phyloP scores from a whole-genome alignment of 1,284 basidiomycete genomes.

The Sporisorium reilianum region DNA sequence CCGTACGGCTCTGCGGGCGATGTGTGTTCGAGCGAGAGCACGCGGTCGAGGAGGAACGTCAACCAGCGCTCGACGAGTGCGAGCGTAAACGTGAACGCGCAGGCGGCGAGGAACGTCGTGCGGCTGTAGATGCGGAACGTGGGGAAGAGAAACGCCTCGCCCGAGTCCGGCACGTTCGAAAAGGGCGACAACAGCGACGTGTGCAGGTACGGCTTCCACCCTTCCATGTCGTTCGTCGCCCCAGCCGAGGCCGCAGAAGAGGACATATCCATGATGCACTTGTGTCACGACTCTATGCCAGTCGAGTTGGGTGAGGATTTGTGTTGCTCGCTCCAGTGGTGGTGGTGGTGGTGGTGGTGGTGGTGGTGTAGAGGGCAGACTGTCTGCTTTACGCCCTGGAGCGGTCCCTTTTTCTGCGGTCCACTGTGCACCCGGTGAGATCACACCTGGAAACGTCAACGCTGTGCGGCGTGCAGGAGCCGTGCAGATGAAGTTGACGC shows the following conservation, averaged over 20 bases:
- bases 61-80: constrained; percentile 26
- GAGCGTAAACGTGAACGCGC: constrained; percentile 12
- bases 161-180: not conserved
- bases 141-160: constrained; percentile 38
- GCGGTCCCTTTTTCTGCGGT: not conserved
- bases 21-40: constrained; percentile 1
- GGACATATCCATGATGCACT: constrained; percentile 25
- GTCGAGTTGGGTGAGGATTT: too few species aligned
- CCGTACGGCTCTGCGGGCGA: not conserved
- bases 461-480: not conserved
- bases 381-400: too few species aligned
- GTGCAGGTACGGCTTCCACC: constrained; percentile 46
- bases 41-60: constrained; percentile 1
- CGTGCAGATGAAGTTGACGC: constrained; percentile 2
- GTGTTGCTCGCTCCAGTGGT: too few species aligned
- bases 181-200: constrained; percentile 28
- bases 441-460: not conserved
- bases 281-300: too few species aligned
- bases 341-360: too few species aligned
- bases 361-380: too few species aligned
- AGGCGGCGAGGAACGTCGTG: constrained; percentile 18
- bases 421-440: not conserved
- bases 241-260: not conserved
- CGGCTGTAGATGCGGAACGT: constrained; percentile 31
- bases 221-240: constrained; percentile 13